Evolutionary conservation across 306 rosid species (phyloP).

Genomic region (Cucurbita maxima): DNA sequence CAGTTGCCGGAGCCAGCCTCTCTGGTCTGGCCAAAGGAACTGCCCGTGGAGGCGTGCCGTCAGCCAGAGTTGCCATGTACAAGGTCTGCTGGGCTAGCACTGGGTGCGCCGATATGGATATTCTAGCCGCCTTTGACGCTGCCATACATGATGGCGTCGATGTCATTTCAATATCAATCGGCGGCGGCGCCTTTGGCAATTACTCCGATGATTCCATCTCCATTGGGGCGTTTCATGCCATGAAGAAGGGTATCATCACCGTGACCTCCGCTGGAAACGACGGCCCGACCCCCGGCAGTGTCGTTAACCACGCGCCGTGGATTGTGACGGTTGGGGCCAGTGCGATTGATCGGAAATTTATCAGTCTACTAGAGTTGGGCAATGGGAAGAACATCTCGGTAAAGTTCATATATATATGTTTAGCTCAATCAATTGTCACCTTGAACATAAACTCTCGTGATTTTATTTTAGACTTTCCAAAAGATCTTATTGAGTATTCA

Average conservation of each 20-base stretch:
- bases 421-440: too few species aligned
- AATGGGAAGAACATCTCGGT: constrained; percentile 47
- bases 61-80: constrained; percentile 67
- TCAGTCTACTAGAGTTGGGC: constrained; percentile 44
- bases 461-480: too few species aligned
- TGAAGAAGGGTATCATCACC: constrained; percentile 68
- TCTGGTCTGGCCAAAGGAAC: constrained; percentile 62
- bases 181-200: constrained; percentile 30
- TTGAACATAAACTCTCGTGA: too few species aligned
- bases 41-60: constrained; percentile 64
- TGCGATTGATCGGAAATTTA: constrained; percentile 61
- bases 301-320: constrained; percentile 74
- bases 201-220: constrained; percentile 36
- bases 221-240: constrained; percentile 67
- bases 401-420: neutral
- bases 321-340: constrained; percentile 79
- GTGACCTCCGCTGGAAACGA: constrained; percentile 69
- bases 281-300: constrained; percentile 43
- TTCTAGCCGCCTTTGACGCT: constrained; percentile 78
- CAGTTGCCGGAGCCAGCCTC: constrained; percentile 43
- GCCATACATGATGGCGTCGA: constrained; percentile 82
- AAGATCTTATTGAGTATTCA: too few species aligned
- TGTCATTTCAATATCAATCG: constrained; percentile 71
- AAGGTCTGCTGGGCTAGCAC: constrained; percentile 62
- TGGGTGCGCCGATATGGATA: constrained; percentile 76